These are phyloP conservation scores for Oenanthe sinensis DNA, from an alignment of 129 eudicot species.

Conservation along the genomic window DNA sequence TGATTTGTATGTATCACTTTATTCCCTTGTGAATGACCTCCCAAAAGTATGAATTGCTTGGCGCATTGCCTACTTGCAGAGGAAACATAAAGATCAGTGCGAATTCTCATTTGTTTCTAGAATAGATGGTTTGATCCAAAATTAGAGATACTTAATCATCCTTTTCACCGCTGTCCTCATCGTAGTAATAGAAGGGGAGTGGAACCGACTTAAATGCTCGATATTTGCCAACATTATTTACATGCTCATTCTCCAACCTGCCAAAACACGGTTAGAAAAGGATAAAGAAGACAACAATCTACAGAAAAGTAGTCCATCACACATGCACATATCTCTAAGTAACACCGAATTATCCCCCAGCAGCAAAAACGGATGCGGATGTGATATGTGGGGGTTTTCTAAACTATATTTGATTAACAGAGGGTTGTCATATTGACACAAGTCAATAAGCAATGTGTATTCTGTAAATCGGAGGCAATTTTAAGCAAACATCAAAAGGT, in stretches of 20 bases:
- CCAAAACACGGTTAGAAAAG: constrained; percentile 1
- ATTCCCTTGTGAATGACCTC: not conserved
- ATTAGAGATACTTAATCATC: constrained; percentile 22
- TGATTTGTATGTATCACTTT: not conserved
- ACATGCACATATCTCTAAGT: not conserved
- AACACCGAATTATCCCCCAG: not conserved
- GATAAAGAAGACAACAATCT: not conserved
- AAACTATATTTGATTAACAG: not conserved
- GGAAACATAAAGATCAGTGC: not conserved
- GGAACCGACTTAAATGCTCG: constrained; percentile 81
- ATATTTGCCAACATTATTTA: constrained; percentile 71
- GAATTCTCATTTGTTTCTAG: not conserved
- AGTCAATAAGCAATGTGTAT: not conserved
- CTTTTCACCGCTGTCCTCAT: constrained; percentile 40
- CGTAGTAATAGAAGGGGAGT: constrained; percentile 51
- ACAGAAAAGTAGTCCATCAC: not conserved
- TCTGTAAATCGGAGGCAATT: not conserved
- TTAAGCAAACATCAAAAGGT: not conserved
- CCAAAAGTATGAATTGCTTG: not conserved
- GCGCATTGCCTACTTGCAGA: not conserved
- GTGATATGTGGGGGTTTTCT: not conserved
- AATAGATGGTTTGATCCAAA: not conserved
- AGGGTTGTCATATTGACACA: not conserved
- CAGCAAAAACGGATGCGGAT: not conserved
- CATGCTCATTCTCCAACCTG: constrained; percentile 81